Conservation (phyloP, 345 rosid species). For the Gynandropsis gynandra region DNA sequence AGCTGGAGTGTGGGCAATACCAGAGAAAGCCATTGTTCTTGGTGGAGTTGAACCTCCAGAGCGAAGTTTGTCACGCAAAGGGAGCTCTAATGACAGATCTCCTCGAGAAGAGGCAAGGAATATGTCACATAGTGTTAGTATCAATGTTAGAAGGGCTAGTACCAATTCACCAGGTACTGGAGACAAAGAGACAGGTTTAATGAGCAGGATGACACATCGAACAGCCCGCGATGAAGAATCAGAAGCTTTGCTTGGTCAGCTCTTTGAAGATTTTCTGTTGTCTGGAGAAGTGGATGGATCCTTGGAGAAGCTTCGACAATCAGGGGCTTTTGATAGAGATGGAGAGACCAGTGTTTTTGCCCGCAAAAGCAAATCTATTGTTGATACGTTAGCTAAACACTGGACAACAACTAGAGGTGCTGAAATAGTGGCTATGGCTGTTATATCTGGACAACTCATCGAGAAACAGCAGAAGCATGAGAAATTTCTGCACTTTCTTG, state of each 20-base stretch:
- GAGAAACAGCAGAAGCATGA: constrained; percentile 93
- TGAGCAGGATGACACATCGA: constrained; percentile 48
- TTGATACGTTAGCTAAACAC: constrained; percentile 92
- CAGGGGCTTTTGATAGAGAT: constrained; percentile 88
- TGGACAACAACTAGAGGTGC: constrained; percentile 98
- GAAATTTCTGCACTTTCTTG: constrained; percentile 86
- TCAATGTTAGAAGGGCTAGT: constrained; percentile 59
- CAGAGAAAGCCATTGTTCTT: constrained; percentile 71
- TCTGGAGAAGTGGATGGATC: constrained; percentile 61
- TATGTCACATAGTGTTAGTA: constrained; percentile 32
- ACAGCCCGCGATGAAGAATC: constrained; percentile 83
- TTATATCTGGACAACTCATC: constrained; percentile 57
- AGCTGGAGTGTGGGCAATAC: constrained; percentile 98
- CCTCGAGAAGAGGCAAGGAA: constrained; percentile 55
- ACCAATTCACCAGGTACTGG: constrained; percentile 55
- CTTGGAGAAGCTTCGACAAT: constrained; percentile 53
- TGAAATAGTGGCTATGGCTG: constrained; percentile 75
- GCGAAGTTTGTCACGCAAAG: constrained; percentile 82
- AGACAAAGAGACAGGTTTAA: constrained; percentile 42
- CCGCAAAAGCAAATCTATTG: constrained; percentile 73
- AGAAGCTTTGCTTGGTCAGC: constrained; percentile 74
- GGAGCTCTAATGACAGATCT: constrained; percentile 78
- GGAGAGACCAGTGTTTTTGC: constrained; percentile 81
- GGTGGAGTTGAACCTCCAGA: constrained; percentile 97
- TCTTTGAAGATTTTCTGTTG: constrained; percentile 66